Conservation (phyloP, 768 basidiomycete genomes). For the Paxillus ammoniavirescens region DNA sequence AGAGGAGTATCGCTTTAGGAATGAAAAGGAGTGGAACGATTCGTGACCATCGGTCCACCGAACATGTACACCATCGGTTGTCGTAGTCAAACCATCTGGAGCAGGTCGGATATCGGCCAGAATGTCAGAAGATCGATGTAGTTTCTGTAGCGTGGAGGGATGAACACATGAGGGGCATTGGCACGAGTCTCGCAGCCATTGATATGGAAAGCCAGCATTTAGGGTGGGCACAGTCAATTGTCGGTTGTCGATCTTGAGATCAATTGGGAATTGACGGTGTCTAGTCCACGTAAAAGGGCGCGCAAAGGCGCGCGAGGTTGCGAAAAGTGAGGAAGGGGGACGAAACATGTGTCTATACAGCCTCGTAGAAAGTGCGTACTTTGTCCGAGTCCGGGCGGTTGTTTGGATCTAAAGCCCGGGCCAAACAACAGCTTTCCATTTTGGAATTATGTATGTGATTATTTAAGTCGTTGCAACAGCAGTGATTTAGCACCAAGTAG, state of each 20-base stretch:
- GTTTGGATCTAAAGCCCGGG: conserved; percentile 30
- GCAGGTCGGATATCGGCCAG: conserved; percentile 47
- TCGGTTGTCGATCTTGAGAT: conserved; percentile 9
- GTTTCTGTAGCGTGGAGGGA: conserved; percentile 74
- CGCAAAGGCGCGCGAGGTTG: background rate
- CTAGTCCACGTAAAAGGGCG: background rate
- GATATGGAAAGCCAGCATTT: conserved; percentile 52
- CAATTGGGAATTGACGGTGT: conserved; percentile 3
- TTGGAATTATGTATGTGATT: background rate
- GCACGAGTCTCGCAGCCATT: conserved; percentile 87
- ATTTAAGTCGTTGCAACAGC: too few species aligned
- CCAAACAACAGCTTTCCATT: conserved; percentile 25
- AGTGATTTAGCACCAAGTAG: background rate
- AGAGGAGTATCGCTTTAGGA: conserved; percentile 50
- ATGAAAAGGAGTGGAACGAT: conserved; percentile 50
- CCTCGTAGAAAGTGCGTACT: too few species aligned
- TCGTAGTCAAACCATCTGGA: conserved; percentile 39
- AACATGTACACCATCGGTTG: conserved; percentile 46
- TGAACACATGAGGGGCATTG: conserved; percentile 72
- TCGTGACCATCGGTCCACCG: conserved; percentile 60
- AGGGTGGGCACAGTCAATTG: conserved; percentile 28
- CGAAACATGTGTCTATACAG: conserved; percentile 9
- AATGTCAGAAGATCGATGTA: conserved; percentile 68
- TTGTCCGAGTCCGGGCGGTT: conserved; percentile 8
- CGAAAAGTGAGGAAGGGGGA: background rate